Base-by-base conservation (phyloP, 2,329 filamentous ascomycete species). In the Rachicladosporium sp. region DNA sequence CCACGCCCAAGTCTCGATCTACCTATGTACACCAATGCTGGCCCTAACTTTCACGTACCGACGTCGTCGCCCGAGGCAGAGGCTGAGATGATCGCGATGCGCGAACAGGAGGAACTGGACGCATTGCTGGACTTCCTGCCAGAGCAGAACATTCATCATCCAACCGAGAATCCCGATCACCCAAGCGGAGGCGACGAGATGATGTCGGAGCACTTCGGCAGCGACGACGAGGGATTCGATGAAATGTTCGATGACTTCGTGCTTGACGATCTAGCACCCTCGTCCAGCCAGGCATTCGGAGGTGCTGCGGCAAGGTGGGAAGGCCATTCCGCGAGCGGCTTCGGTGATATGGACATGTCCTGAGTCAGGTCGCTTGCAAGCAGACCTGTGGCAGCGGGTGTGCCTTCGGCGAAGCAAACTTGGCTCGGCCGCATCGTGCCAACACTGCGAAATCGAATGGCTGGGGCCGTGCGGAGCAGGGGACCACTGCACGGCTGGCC, bases 181-280 rank as follows among this genome's bases (percentile, higher is more conserved):
- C 56, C 63, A 36, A 51, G 53, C 12, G 23, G 23, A 6, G 6
- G 23, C 23, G 50, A 50, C 43, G 30, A 40, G 31, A 27, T 44
- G 35, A 42, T 29, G 40, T 37, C 35, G 31, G 39, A 21, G 10
- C 55, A 45, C 55, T 55, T 47, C 61, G 64, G 65, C n/a, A 70
- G 69, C 47, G 73, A 76, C 45, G 73, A 74, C n/a, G 69, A 70
- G 29, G 74, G 77, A 45, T 78, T 76, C 50, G 73, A 78, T 49
- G 62, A 63, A 45, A 61, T 78, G 6, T 78, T 94, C 55, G 73
- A 75, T 64, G 76, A 84, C 48, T 55, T 83, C 30, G 58, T 76
- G 23, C 23, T 27, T 27, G 23, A 27, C 7, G 23, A 27, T 27
- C 23, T 27, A 27, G 23, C 5, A 27, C 23, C 23, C 7, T 27